Base-by-base conservation (phyloP, 345 rosid genomes). In the Odontarrhena argentea region DNA sequence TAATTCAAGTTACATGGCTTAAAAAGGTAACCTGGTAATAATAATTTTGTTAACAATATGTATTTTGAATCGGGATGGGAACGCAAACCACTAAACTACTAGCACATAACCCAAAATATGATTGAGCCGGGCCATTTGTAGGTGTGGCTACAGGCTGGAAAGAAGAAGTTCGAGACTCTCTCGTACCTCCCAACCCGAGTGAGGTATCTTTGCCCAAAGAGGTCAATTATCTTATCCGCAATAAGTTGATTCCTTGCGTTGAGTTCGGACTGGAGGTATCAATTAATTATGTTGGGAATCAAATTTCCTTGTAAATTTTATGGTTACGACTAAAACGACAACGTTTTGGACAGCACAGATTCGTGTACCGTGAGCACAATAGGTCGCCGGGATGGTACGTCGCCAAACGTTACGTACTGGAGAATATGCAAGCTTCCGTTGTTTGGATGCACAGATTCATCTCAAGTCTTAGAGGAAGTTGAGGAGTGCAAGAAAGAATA, bases 181-280 rank as follows among this genome's bases (percentile, higher is more conserved):
- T 71, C 80, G 0, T 65, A 69, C 75, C 80, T 25, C 83, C 78
- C 5, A 18, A 50, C 25, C 78, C 79, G 42, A 2, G 45, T 0
- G 0, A 0, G 0, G 55, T 9, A 8, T 0, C 42, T 1, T 55
- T 78, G 76, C 22, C 26, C 4, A 69, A 42, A 78, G 84, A 83
- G 70, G 37, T 81, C 0, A 51, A 43, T 0, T 83, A 83, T 80
- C 83, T 83, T 63, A 46, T 84, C 9, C 80, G 82, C 50, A 43
- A 0, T 0, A 68, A 73, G 8, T 85, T 81, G 82, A 5, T 82
- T 73, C 83, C 86, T 60, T 80, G 89, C 77, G 42, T 85, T 73
- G 86, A 82, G 71, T 80, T 80, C 66, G 74, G 78, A 60, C 9
- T 53, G 12, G 61, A 58, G 78, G 79, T 79, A 46, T 14, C n/a